These are phyloP conservation scores for Zygosaccharomyces pseudorouxii DNA, from an alignment of 805 yeast genomes.

Conservation along the genomic window DNA sequence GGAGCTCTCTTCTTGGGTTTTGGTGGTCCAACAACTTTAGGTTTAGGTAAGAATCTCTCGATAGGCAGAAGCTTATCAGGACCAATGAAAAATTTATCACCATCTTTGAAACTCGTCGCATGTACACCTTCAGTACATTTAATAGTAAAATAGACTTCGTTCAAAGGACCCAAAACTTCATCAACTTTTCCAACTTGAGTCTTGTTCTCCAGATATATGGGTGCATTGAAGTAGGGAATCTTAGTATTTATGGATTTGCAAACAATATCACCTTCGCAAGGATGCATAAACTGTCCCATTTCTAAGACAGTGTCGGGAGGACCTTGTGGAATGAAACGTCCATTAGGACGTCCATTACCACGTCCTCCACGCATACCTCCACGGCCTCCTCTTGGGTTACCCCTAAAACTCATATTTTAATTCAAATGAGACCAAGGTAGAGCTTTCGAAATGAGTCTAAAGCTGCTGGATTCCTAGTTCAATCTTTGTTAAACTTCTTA, in stretches of 20 bases:
- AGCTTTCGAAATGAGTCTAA: neutral
- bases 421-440: neutral
- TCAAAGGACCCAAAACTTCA: constrained; percentile 95
- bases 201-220: constrained; percentile 93
- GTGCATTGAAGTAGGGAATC: constrained; percentile 97
- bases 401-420: constrained; percentile 39
- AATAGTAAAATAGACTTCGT: constrained; percentile 96
- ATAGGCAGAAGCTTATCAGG: constrained; percentile 93
- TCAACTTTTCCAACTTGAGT: constrained; percentile 96
- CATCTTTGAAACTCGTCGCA: constrained; percentile 87
- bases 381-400: constrained; percentile 37
- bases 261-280: constrained; percentile 96
- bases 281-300: constrained; percentile 88
- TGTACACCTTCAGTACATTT: constrained; percentile 96
- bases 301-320: constrained; percentile 95
- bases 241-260: constrained; percentile 92
- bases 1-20: constrained; percentile 63
- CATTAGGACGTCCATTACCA: constrained; percentile 51
- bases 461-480: neutral
- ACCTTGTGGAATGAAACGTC: constrained; percentile 76
- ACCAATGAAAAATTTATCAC: constrained; percentile 93
- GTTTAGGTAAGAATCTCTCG: constrained; percentile 96
- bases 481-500: neutral
- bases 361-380: constrained; percentile 41
- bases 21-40: constrained; percentile 81